Evolutionary conservation across 345 rosid genomes (phyloP), one percentile per base, ranked within the genome.

Genomic region (Citrus sp.): DNA sequence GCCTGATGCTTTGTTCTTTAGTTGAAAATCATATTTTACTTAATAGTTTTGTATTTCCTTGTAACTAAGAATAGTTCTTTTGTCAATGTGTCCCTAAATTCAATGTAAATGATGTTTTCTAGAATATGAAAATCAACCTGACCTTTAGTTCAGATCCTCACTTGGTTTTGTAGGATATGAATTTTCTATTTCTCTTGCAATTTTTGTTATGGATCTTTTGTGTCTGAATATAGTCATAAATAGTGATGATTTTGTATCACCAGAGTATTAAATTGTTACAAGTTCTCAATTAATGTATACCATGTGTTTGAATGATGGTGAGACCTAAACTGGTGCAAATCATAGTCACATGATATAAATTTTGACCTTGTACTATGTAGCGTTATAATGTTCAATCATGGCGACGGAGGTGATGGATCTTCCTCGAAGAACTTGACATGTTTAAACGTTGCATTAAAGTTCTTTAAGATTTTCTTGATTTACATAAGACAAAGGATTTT

Each of bases 1-100:
- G 58, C 24, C 34, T 80, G 82, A 63, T 72, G 75, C 76, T 70
- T 68, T 66, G 42, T 78, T 82, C 56, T 74, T 72, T 75, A 28
- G 70, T 74, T 79, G 32, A 60, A 55, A 69, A 68, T 24, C 24
- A 61, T 56, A 71, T 55, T 27, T 46, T 68, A 60, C n/a, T 76
- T 28, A 25, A 35, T 67, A 61, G 49, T 68, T 60, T 22, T 67
- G 37, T 66, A 58, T 61, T 34, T 25, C 14, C 16, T 77, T 54
- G 24, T 55, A 38, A 38, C 42, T 27, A 24, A 34, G 51, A 40
- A 38, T 55, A 70, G 32, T 62, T 63, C 38, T 72, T 70, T 70
- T 63, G 27, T 49, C 27, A 10, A 27, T 63, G n/a, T 62, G 42
- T 70, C 54, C 68, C 24, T 40, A 34, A 49, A 55, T 60, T 78